These are phyloP conservation scores for Xylaria sp. DNA, from an alignment of 2,329 filamentous ascomycete species.

Conservation along the genomic window DNA sequence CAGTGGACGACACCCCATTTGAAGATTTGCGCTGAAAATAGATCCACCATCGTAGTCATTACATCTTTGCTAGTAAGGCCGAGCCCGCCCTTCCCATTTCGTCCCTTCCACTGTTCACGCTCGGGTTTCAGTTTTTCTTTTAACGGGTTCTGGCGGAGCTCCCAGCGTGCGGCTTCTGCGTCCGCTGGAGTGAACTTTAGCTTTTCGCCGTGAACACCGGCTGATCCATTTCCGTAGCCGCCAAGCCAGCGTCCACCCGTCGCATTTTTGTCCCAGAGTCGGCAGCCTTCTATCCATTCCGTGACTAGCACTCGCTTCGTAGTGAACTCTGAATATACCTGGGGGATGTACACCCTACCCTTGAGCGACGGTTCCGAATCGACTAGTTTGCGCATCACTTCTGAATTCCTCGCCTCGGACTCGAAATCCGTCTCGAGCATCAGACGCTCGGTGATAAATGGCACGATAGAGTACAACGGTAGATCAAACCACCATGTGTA, in stretches of 20 bases:
- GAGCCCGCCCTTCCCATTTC: conserved; percentile 78
- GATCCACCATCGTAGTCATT: conserved; percentile 95
- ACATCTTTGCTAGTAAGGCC: conserved; percentile 85
- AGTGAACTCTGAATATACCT: conserved; percentile 83
- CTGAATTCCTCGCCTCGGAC: conserved; percentile 89
- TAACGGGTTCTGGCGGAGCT: conserved; percentile 62
- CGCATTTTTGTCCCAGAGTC: conserved; percentile 89
- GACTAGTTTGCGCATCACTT: conserved; percentile 83
- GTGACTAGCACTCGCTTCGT: conserved; percentile 89
- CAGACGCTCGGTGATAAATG: conserved; percentile 92
- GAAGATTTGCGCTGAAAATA: conserved; percentile 98
- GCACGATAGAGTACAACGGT: conserved; percentile 90
- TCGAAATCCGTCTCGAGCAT: conserved; percentile 93
- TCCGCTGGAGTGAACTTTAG: conserved; percentile 63
- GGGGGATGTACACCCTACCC: conserved; percentile 86
- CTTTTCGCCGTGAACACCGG: conserved; percentile 76
- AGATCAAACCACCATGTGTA: conserved; percentile 92
- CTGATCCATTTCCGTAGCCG: conserved; percentile 78
- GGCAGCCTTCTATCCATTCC: conserved; percentile 96
- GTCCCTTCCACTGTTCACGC: conserved; percentile 80
- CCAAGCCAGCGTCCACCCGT: conserved; percentile 83
- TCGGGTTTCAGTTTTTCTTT: conserved; percentile 79
- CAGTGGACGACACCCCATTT: conserved; percentile 96
- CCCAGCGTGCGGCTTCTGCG: conserved; percentile 56
- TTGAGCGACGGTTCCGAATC: conserved; percentile 78